Base-by-base conservation (phyloP, 495 filamentous ascomycete species). In the Podospora sp. region DNA sequence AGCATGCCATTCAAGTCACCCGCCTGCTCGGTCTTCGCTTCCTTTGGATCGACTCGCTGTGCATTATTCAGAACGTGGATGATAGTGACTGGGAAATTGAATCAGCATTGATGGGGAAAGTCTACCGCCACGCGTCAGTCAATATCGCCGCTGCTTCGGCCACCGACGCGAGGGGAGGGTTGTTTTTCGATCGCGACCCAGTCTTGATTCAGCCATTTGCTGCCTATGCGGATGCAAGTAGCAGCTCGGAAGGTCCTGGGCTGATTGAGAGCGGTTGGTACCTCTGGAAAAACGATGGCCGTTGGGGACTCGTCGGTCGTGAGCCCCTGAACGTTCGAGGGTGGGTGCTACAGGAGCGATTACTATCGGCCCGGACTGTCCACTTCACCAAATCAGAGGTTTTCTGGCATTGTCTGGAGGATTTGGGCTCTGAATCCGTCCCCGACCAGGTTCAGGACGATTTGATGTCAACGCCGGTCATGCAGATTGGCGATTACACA, bases 311-410 rank as follows among this genome's bases (percentile, higher is more conserved):
- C n/a, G 72, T 80, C 2, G 60, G 68, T 0, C 52, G 73, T 36
- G 72, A 64, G 14, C 52, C 53, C 6, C 65, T 80, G 33, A 71
- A 75, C 65, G 65, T 63, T 20, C 51, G 78, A 12, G 78, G 70
- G 7, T 81, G 79, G 79, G 73, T 79, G 0, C 62, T 79, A 22
- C 75, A 80, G 66, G 79, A 81, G 66, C 68, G 72, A 27, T 68
- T 69, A 12, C 66, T 81, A 18, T 71, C 78, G 29, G 67, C 71
- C 2, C 59, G 77, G n/a, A 78, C 75, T 2, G 76, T 80, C 16
- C 68, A 71, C 66, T 81, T 78, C 71, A 72, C 75, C 8, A 68
- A 71, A 21, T 66, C 40, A 7, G 70, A 79, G 63, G 69, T 64
- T 5, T 76, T 77, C 61, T 79, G 69, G 70, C 73, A 79, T 62